phyloP scores from a whole-genome alignment of 73 alveolate genomes.

The Durusdinium trenchii region DNA sequence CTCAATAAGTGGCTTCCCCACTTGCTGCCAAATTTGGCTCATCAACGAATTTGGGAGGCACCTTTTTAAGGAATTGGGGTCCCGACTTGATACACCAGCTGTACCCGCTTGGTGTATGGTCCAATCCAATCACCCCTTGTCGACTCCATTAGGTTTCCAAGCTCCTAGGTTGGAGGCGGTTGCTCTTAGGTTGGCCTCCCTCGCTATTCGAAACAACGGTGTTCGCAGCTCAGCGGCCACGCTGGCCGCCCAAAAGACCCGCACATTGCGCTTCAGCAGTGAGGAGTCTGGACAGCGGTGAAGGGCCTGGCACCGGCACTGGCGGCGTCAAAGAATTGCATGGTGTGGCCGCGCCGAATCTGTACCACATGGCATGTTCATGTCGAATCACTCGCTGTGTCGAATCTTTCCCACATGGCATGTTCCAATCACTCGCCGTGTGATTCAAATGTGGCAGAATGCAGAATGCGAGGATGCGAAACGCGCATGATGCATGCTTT shows the following conservation, averaged over 20 bases:
- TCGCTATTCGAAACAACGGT: not conserved
- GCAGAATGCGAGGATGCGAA: not conserved
- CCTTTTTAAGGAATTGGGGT: too few relatives aligned
- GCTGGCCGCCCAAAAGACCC: slow-evolving; percentile 85
- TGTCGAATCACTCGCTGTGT: not conserved
- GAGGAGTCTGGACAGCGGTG: slow-evolving; percentile 45
- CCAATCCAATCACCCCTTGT: too few relatives aligned
- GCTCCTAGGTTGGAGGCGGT: not conserved
- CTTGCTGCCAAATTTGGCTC: too few relatives aligned
- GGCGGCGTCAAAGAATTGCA: not conserved
- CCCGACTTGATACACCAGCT: too few relatives aligned
- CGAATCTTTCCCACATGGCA: not conserved
- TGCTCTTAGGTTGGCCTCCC: not conserved
- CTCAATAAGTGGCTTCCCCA: too few relatives aligned
- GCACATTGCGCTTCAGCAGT: slow-evolving; percentile 55
- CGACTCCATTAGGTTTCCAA: too few relatives aligned
- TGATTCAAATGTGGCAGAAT: not conserved
- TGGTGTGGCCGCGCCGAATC: not conserved
- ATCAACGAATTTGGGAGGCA: too few relatives aligned
- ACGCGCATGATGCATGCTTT: not conserved
- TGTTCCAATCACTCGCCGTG: not conserved
- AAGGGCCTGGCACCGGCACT: slow-evolving; percentile 20
- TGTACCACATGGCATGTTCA: not conserved
- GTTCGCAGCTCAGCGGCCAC: slow-evolving; percentile 42
- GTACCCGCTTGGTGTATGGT: too few relatives aligned